These are phyloP conservation scores for Diaporthe helianthi DNA, from an alignment of 2,329 filamentous ascomycete genomes.

Conservation along the genomic window DNA sequence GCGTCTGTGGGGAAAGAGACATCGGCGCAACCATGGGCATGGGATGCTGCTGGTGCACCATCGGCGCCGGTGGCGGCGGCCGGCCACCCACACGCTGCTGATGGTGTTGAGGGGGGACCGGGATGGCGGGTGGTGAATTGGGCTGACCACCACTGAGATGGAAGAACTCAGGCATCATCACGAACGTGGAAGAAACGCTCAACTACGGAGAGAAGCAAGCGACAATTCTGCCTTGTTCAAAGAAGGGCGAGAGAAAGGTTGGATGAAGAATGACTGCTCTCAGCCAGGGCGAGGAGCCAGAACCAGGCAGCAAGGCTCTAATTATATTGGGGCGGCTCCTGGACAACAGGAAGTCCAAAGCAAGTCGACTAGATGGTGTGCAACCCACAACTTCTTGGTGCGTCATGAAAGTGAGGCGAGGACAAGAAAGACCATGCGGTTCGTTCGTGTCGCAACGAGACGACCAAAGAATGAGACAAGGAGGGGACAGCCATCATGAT, in stretches of 20 bases:
- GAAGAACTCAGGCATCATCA: conserved; percentile 18
- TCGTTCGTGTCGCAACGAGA: background rate
- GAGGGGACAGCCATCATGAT: background rate
- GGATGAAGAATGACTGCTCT: background rate
- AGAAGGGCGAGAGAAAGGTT: background rate
- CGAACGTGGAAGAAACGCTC: background rate
- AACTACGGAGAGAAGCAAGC: background rate
- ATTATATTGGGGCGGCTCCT: conserved; percentile 22
- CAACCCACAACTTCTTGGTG: background rate
- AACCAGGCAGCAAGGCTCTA: conserved; percentile 28
- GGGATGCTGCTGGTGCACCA: conserved; percentile 16
- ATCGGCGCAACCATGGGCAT: background rate
- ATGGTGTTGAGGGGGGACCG: conserved; percentile 8
- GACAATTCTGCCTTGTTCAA: background rate
- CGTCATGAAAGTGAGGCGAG: conserved; percentile 22
- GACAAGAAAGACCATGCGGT: conserved; percentile 23
- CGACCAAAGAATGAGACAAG: conserved; percentile 13
- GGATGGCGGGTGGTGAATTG: background rate
- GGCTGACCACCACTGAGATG: conserved; percentile 16
- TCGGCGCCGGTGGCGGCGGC: conserved; percentile 7
- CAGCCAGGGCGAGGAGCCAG: conserved; percentile 4
- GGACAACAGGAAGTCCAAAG: background rate
- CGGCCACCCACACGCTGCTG: background rate
- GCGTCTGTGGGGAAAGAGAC: conserved; percentile 11
- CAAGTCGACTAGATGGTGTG: conserved; percentile 9